Evolutionary conservation across 306 rosid species (phyloP), one percentile per base, ranked within the genome.

Genomic region (Begonia fuchsioides): DNA sequence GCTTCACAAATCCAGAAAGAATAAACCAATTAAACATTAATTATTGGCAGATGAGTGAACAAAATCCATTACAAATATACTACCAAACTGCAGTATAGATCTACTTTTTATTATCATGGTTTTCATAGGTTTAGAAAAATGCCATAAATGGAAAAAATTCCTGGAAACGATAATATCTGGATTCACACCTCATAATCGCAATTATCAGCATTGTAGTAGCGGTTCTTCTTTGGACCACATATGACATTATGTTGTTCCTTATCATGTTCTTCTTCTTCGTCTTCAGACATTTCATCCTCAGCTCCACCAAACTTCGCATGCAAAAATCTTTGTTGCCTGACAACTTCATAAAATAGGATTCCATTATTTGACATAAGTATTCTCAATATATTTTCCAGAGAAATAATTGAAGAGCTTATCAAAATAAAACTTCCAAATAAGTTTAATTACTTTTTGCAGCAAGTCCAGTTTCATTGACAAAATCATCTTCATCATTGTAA

Each of bases 121-220:
- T 26, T 6, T 26, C 35, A 5, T 26, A 26, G 35, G 35, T 41
- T 41, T 41, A 11, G 12, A 41, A 41, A 41, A 41, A 10, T 41
- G 15, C 49, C 26, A 43, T 14, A 39, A 58, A 6, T 5, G 11
- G 13, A 15, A 43, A 45, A 38, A 20, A 5, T 3, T 17, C 16
- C 16, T 15, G 9, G 12, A 20, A 57, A 7, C 14, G 38, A 10
- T 44, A 52, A 57, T 40, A 13, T 45, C 40, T 56, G 53, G 49
- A 53, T 45, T 47, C 61, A 61, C 69, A 81, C 97, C 83, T 90
- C 90, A 54, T 66, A 72, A 74, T 81, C 73, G 51, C 73, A 70
- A 77, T 84, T 90, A 26, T 90, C 97, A 61, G 82, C 97, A 64
- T 75, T 71, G 10, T 75, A 68, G 62, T 81, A 73, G 4, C 49